Percentiles rank a stretch among this genome's conserved stretches.
phyloP scores from a whole-genome alignment of 495 filamentous ascomycete genomes.

The Penicillium paradoxum region DNA sequence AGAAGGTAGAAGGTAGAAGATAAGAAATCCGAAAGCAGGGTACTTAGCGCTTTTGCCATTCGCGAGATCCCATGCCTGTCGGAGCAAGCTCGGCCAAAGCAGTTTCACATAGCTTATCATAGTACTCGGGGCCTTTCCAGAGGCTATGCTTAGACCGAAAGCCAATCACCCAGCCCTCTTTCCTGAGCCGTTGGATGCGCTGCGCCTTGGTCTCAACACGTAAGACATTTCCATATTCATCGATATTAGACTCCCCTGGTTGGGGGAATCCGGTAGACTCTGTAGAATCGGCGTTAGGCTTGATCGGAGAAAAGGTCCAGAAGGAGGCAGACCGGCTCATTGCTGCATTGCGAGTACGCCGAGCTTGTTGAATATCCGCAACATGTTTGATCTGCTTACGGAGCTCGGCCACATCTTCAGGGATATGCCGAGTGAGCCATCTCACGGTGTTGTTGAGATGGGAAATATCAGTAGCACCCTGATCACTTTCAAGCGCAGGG shows the following conservation, averaged over 20 bases:
- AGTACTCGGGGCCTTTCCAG: slow-evolving; percentile 39
- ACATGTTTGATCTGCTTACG: slow-evolving; percentile 21
- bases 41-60: background rate
- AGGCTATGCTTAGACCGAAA: slow-evolving; percentile 23
- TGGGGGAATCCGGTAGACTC: background rate
- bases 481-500: background rate
- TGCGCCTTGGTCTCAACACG: slow-evolving; percentile 30
- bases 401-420: slow-evolving; percentile 19
- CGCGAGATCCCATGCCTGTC: background rate
- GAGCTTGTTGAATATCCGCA: slow-evolving; percentile 22
- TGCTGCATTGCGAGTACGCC: slow-evolving; percentile 9
- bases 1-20: background rate
- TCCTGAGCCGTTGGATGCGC: slow-evolving; percentile 30
- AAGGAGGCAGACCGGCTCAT: slow-evolving; percentile 32
- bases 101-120: slow-evolving; percentile 27
- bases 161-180: slow-evolving; percentile 35
- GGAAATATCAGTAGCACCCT: slow-evolving; percentile 4
- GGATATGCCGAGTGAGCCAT: slow-evolving; percentile 26
- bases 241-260: slow-evolving; percentile 6
- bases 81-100: slow-evolving; percentile 32
- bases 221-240: slow-evolving; percentile 17
- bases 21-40: background rate
- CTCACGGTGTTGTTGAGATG: slow-evolving; percentile 23
- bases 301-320: slow-evolving; percentile 37
- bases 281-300: background rate